phyloP scores from a whole-genome alignment of 1,284 basidiomycete genomes.

The Rugiboletus extremiorientalis region DNA sequence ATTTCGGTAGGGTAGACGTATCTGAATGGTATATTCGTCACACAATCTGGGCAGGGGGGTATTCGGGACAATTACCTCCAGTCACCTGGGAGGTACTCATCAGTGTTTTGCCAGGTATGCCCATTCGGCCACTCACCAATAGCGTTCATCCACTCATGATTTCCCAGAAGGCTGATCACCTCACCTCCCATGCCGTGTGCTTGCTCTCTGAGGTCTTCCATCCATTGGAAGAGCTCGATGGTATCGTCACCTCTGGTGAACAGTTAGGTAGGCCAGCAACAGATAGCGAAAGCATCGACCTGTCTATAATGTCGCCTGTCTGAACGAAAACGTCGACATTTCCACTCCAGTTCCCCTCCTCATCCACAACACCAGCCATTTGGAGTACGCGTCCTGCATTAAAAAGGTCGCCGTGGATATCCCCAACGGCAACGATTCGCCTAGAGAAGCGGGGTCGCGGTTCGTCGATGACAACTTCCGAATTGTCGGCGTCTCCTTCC shows the following conservation, averaged over 20 bases:
- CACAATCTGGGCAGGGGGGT: not conserved
- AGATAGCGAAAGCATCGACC: conserved; percentile 42
- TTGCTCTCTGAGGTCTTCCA: conserved; percentile 80
- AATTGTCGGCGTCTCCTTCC: conserved; percentile 7
- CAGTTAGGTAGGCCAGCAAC: conserved; percentile 3
- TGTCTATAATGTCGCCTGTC: conserved; percentile 92
- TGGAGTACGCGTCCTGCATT: conserved; percentile 68
- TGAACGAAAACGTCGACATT: conserved; percentile 84
- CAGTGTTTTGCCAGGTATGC: conserved; percentile 1
- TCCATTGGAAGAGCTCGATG: conserved; percentile 76
- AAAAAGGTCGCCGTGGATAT: conserved; percentile 64
- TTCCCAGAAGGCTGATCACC: conserved; percentile 82
- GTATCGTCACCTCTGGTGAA: conserved; percentile 80
- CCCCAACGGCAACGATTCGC: conserved; percentile 63
- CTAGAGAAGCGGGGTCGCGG: conserved; percentile 35
- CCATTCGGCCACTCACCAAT: conserved; percentile 51
- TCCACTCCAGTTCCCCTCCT: conserved; percentile 74
- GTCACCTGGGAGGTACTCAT: conserved; percentile 52
- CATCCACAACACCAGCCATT: conserved; percentile 73
- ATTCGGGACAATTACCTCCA: conserved; percentile 61
- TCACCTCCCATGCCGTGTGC: conserved; percentile 68
- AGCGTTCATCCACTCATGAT: conserved; percentile 90
- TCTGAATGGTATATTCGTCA: conserved; percentile 40
- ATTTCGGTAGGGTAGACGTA: conserved; percentile 84
- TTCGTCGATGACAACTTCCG: conserved; percentile 11